phyloP scores from a whole-genome alignment of 805 yeast species.

The Starmera pachycereana region DNA sequence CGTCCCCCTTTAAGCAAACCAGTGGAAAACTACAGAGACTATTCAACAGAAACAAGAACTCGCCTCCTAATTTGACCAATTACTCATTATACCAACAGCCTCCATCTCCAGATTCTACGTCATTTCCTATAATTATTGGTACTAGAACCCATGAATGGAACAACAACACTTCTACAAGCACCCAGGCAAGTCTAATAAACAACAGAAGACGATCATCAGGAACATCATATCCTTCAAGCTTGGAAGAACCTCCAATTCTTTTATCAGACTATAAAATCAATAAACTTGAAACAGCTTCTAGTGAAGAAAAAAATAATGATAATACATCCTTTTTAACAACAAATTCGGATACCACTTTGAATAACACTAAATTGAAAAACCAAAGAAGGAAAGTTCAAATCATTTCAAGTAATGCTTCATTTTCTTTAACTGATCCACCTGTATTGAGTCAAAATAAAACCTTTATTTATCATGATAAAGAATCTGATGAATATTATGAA shows the following conservation, averaged over 20 bases:
- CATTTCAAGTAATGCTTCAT: neutral
- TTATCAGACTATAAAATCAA: too few relatives aligned
- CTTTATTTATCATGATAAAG: too few relatives aligned
- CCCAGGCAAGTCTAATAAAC: too few relatives aligned
- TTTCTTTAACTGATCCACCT: too few relatives aligned
- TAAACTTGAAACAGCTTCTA: too few relatives aligned
- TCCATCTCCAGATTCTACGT: conserved; percentile 9
- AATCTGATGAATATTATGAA: too few relatives aligned
- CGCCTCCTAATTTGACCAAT: conserved; percentile 7
- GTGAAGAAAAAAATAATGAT: too few relatives aligned
- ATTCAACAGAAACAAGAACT: conserved; percentile 13
- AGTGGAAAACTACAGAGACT: conserved; percentile 15
- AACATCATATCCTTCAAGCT: neutral
- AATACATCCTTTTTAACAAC: too few relatives aligned
- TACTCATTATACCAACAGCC: conserved; percentile 13
- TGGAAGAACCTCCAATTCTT: too few relatives aligned
- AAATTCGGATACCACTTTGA: too few relatives aligned
- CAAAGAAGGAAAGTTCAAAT: conserved; percentile 17
- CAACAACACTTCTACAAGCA: conserved; percentile 1
- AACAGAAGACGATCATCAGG: neutral
- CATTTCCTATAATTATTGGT: conserved; percentile 31
- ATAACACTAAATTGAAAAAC: conserved; percentile 6
- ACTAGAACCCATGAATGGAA: conserved; percentile 45
- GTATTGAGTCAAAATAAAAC: too few relatives aligned
- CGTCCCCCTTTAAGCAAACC: neutral